phyloP scores from a whole-genome alignment of 73 alveolate genomes.

The Paramecium tetraurelia region DNA sequence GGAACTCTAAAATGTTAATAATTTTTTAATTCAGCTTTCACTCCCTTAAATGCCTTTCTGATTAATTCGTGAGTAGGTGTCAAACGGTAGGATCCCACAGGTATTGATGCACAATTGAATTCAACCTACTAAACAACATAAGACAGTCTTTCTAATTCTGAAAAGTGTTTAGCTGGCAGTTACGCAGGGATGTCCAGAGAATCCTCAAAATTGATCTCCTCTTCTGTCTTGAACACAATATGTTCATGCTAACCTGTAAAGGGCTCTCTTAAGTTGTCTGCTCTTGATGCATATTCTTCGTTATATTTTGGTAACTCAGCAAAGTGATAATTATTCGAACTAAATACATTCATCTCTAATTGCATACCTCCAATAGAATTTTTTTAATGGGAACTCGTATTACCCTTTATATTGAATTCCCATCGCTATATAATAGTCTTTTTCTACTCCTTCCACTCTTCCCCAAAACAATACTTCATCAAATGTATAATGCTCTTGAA shows the following conservation, averaged over 20 bases:
- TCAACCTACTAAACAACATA: slow-evolving; percentile 82
- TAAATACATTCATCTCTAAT: neutral
- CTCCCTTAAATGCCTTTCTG: slow-evolving; percentile 72
- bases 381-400: slow-evolving; percentile 89
- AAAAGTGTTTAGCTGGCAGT: slow-evolving; percentile 81
- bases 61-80: slow-evolving; percentile 87
- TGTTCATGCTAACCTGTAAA: slow-evolving; percentile 82
- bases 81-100: slow-evolving; percentile 90
- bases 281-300: slow-evolving; percentile 69
- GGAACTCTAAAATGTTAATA: slow-evolving; percentile 86
- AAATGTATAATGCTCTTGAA: slow-evolving; percentile 4
- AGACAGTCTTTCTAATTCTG: slow-evolving; percentile 89
- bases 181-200: slow-evolving; percentile 63
- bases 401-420: slow-evolving; percentile 68
- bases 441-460: slow-evolving; percentile 71
- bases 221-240: slow-evolving; percentile 66
- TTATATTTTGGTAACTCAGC: slow-evolving; percentile 80
- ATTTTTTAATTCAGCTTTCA: slow-evolving; percentile 65
- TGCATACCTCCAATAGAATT: slow-evolving; percentile 83
- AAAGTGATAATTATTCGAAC: slow-evolving; percentile 76
- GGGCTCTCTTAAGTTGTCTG: slow-evolving; percentile 69
- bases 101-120: slow-evolving; percentile 85
- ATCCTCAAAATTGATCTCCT: slow-evolving; percentile 64
- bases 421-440: slow-evolving; percentile 88
- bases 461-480: slow-evolving; percentile 87